Evolutionary conservation across 805 yeast species (phyloP), one percentile per base, ranked within the genome.

Genomic region (Crinitomyces ghanaensis): DNA sequence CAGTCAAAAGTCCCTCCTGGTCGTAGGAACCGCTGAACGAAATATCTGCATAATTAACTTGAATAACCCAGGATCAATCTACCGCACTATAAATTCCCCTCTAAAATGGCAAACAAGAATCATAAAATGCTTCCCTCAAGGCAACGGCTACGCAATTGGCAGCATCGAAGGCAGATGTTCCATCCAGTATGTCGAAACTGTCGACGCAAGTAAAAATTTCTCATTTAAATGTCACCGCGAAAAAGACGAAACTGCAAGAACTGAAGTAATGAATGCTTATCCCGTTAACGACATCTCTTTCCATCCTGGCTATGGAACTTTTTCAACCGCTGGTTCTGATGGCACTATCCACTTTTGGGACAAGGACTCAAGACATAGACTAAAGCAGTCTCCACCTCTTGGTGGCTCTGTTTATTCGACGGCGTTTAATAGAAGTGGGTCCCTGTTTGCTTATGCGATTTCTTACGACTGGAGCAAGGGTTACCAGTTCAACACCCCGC

Each of bases 301-400:
- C 65, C 96, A 91, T 52, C 97, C 97, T 3, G 62, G 71, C 9
- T 76, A 77, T 56, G 95, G 95, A 27, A 85, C 97, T 1, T 79
- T 91, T 57, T 76, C 77, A 31, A 91, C 98, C 4, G 91, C 93
- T 1, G 97, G 98, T 8, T 70, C 91, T 16, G 98, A 91, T 57
- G 98, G 98, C 15, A 68, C 86, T 9, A 78, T 86, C 62, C 77
- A 85, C 48, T 79, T 83, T 62, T 91, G 98, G 98, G 97, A 91
- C 56, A 84, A 83, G 56, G 94, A 84, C 48, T 79, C 91, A 34
- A 74, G 78, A 53, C 93, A 81, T 53, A 70, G 97, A 47, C 69
- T 91, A 44, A 81, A 78, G 58, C 81, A 78, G 21, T 84, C 93
- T 4, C 59, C 71, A 6, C 63, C 77, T 11, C 48, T 64, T 13